A percentile compares a stretch with the other conserved stretches of the same genome.
These are phyloP conservation scores for Carex sylvatica DNA, from an alignment of 202 grass and related monocot genomes.

Conservation along the genomic window DNA sequence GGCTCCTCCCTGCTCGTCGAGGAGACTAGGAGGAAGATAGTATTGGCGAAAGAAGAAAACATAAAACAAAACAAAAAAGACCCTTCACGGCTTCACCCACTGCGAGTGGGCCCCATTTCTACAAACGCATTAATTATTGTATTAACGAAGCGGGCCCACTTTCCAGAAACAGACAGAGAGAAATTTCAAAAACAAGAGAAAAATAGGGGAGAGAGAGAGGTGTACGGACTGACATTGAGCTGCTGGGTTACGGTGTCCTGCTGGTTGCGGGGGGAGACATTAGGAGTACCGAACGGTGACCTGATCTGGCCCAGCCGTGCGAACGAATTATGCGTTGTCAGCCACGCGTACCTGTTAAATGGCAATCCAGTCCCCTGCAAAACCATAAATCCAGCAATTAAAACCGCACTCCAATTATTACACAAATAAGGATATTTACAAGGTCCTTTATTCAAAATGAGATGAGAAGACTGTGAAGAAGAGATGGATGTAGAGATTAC, in stretches of 20 bases:
- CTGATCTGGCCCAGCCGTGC: constrained; percentile 52
- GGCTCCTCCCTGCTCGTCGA: neutral
- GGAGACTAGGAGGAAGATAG: too few relatives aligned
- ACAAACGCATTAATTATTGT: neutral
- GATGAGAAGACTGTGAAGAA: neutral
- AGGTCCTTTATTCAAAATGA: neutral
- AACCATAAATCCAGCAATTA: neutral
- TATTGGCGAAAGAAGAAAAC: neutral
- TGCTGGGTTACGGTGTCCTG: constrained; percentile 78
- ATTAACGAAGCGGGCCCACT: neutral
- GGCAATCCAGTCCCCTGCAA: constrained; percentile 45
- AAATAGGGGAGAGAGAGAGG: neutral
- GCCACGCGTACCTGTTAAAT: constrained; percentile 89
- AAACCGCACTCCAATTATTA: neutral
- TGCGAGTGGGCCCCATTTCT: neutral
- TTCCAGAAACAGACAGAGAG: neutral
- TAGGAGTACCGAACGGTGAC: constrained; percentile 45
- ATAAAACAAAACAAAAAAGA: neutral
- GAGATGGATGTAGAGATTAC: neutral
- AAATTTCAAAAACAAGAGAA: neutral
- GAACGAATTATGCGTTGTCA: constrained; percentile 97
- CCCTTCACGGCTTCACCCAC: neutral
- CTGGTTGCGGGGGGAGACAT: constrained; percentile 57
- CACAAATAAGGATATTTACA: neutral
- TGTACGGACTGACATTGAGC: constrained; percentile 51